Evolutionary conservation across 1,284 basidiomycete species (phyloP).

Genomic region (Ceratobasidium papillatum): DNA sequence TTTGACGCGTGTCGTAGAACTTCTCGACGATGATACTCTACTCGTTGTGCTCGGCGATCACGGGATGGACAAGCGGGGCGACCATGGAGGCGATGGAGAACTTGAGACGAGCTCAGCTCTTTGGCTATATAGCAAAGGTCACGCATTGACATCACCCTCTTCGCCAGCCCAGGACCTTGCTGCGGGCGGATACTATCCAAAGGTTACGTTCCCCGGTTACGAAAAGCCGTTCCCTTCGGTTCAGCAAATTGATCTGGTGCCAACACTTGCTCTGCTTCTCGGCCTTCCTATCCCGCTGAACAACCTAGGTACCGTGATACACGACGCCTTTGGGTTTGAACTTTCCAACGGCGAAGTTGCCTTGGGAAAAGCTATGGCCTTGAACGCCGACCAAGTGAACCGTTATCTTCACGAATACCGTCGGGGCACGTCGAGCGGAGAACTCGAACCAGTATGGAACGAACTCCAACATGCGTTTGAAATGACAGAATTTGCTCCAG

Average conservation of each 20-base stretch:
- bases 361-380: conserved; percentile 69
- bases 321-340: conserved; percentile 74
- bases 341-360: conserved; percentile 43
- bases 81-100: conserved; percentile 92
- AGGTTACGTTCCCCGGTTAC: conserved; percentile 66
- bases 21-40: conserved; percentile 81
- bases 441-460: conserved; percentile 72
- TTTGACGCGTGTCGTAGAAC: conserved; percentile 70
- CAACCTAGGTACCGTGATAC: conserved; percentile 90
- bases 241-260: conserved; percentile 95
- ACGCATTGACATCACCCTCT: conserved; percentile 55
- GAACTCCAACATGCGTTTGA: conserved; percentile 53
- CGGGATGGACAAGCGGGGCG: conserved; percentile 95
- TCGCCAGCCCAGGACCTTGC: conserved; percentile 35
- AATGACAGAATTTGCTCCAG: neutral
- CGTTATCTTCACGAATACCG: conserved; percentile 82
- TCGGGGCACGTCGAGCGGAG: conserved; percentile 69
- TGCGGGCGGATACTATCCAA: conserved; percentile 25
- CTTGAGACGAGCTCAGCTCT: conserved; percentile 87
- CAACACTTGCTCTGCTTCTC: conserved; percentile 88
- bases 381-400: conserved; percentile 82
- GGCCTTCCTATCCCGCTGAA: conserved; percentile 96
- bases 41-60: conserved; percentile 95
- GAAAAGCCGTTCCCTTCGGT: conserved; percentile 68
- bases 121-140: conserved; percentile 89